Percentiles rank a stretch among this genome's conserved stretches.
These are phyloP conservation scores for Vicia villosa DNA, from an alignment of 306 rosid species.

Conservation along the genomic window DNA sequence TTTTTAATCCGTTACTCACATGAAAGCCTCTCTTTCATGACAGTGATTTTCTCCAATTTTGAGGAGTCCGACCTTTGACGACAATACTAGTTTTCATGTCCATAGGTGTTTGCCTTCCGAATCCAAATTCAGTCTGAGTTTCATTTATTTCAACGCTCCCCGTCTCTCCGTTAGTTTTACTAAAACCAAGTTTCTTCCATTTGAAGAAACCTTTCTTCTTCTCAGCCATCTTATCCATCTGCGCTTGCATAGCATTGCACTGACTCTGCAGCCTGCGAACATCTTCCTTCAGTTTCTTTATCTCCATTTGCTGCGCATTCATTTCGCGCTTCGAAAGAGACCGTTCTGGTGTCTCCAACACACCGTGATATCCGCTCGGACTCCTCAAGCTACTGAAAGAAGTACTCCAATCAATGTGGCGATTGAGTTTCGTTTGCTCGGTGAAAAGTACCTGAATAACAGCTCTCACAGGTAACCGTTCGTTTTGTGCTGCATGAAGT, in stretches of 20 bases:
- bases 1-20: slow-evolving; percentile 12
- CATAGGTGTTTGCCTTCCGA: slow-evolving; percentile 62
- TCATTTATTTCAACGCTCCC: slow-evolving; percentile 37
- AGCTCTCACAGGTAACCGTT: slow-evolving; percentile 86
- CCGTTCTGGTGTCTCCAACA: slow-evolving; percentile 42
- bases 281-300: slow-evolving; percentile 76
- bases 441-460: slow-evolving; percentile 88
- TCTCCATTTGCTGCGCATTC: slow-evolving; percentile 62
- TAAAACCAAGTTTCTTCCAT: slow-evolving; percentile 69
- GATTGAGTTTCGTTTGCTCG: slow-evolving; percentile 64
- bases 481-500: slow-evolving; percentile 90
- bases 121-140: slow-evolving; percentile 44
- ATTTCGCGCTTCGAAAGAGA: slow-evolving; percentile 76
- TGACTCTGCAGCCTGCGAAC: slow-evolving; percentile 69
- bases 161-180: slow-evolving; percentile 30
- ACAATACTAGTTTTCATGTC: slow-evolving; percentile 57
- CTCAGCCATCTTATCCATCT: slow-evolving; percentile 62
- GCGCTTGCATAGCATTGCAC: slow-evolving; percentile 65
- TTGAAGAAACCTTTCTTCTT: slow-evolving; percentile 66
- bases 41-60: slow-evolving; percentile 76
- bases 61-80: slow-evolving; percentile 51
- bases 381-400: slow-evolving; percentile 63
- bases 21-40: slow-evolving; percentile 47
- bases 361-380: slow-evolving; percentile 41
- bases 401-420: slow-evolving; percentile 72